Conservation (phyloP, 164 flowering plant species). For the Umbellularia californica region DNA sequence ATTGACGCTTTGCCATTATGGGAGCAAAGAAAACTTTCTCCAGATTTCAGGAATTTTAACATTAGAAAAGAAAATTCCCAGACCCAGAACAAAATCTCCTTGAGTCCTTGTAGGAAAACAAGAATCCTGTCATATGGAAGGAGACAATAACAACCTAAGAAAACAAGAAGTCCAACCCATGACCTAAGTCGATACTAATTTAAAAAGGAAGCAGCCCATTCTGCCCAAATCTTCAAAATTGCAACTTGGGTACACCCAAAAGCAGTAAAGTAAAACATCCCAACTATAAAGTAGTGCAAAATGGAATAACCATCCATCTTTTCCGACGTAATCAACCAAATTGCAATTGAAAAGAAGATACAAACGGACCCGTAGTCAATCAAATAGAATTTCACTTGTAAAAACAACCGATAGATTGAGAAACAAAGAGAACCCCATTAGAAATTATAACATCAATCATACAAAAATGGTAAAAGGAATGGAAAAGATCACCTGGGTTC, state of each 20-base stretch:
- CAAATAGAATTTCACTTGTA: background rate
- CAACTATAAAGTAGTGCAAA: background rate
- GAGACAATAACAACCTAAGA: too few relatives aligned
- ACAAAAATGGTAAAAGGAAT: too few relatives aligned
- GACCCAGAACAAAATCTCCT: too few relatives aligned
- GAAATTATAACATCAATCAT: too few relatives aligned
- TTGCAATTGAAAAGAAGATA: background rate
- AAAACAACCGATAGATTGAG: background rate
- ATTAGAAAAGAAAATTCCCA: too few relatives aligned
- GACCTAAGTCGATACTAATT: too few relatives aligned
- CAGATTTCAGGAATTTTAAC: too few relatives aligned
- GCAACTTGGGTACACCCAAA: background rate
- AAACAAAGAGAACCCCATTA: background rate
- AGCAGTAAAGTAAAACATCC: background rate
- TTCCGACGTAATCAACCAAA: background rate
- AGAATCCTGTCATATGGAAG: too few relatives aligned
- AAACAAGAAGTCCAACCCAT: too few relatives aligned
- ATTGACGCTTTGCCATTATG: too few relatives aligned
- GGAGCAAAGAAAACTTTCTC: too few relatives aligned
- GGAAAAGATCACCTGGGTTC: slow-evolving; percentile 25
- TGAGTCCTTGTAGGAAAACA: too few relatives aligned
- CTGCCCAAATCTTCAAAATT: background rate
- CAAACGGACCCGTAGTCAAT: background rate
- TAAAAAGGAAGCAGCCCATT: background rate
- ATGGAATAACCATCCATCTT: background rate